Conservation (phyloP, 805 yeast genomes). For the Torulaspora gathmanii region DNA sequence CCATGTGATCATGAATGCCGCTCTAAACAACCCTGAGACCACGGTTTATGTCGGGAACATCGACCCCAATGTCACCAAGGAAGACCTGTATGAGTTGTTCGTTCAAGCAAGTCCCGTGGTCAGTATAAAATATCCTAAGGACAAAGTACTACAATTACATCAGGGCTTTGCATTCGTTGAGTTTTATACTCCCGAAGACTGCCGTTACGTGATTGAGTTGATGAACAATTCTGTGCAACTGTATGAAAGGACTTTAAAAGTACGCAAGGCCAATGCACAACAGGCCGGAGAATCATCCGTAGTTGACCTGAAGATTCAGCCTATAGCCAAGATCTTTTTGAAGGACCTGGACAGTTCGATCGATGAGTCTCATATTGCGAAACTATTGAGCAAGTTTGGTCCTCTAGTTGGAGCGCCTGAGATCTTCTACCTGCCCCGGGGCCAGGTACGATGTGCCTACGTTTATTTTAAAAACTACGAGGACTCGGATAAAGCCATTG, state of each 20-base stretch:
- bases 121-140: conserved; percentile 71
- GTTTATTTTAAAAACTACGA: conserved; percentile 60
- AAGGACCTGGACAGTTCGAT: conserved; percentile 64
- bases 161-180: conserved; percentile 91
- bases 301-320: conserved; percentile 30
- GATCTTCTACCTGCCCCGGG: conserved; percentile 43
- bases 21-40: conserved; percentile 10
- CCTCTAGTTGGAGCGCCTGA: conserved; percentile 46
- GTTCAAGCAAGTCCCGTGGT: conserved; percentile 78
- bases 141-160: conserved; percentile 60
- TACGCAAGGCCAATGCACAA: conserved; percentile 46
- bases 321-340: conserved; percentile 66
- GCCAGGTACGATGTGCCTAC: conserved; percentile 55
- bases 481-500: conserved; percentile 66
- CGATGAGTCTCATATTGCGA: conserved; percentile 52
- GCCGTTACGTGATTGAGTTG: conserved; percentile 60
- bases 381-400: conserved; percentile 63
- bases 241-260: conserved; percentile 55
- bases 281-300: conserved; percentile 9
- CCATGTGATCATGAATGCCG: conserved; percentile 5
- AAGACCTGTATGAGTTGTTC: conserved; percentile 72
- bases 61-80: conserved; percentile 68
- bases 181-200: conserved; percentile 54
- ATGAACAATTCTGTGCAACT: conserved; percentile 51
- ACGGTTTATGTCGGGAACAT: conserved; percentile 79